Percentiles rank a stretch among this genome's conserved stretches.
Evolutionary conservation across 139 green algal genomes (phyloP).

Genomic region (Gonium pectorale): DNA sequence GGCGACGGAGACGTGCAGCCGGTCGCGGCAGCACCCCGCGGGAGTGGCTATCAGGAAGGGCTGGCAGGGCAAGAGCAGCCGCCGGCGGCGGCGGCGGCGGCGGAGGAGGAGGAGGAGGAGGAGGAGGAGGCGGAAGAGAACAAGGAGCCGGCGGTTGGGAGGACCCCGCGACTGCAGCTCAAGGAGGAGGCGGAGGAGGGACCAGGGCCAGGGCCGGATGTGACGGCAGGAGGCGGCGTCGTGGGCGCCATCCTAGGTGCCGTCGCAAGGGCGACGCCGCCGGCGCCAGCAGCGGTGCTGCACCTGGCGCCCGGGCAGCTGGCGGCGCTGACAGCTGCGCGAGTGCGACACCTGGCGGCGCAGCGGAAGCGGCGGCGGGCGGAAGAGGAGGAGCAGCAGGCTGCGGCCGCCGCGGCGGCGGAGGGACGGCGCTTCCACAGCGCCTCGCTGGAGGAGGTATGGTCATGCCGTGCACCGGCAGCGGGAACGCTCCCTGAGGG

Average conservation of each 20-base stretch:
- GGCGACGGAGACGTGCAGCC: neutral
- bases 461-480: neutral
- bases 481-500: too few species aligned
- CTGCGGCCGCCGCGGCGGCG: neutral
- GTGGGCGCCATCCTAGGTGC: too few species aligned
- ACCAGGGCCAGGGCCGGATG: neutral
- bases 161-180: too few species aligned
- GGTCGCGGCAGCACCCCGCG: neutral
- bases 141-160: too few species aligned
- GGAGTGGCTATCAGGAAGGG: neutral
- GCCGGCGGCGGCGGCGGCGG: neutral
- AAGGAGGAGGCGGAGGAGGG: neutral
- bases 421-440: neutral
- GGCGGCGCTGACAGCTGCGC: slow-evolving; percentile 11
- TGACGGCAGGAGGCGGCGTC: neutral
- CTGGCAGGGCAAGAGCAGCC: neutral
- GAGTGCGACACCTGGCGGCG: neutral
- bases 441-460: neutral
- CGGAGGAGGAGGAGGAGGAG: neutral
- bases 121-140: neutral
- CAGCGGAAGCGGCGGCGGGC: neutral
- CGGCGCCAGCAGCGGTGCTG: neutral
- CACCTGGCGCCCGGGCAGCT: slow-evolving; percentile 5
- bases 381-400: neutral
- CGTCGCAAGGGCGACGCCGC: too few species aligned